These are phyloP conservation scores for Ramaria rubella DNA, from an alignment of 768 basidiomycete genomes.

Conservation along the genomic window DNA sequence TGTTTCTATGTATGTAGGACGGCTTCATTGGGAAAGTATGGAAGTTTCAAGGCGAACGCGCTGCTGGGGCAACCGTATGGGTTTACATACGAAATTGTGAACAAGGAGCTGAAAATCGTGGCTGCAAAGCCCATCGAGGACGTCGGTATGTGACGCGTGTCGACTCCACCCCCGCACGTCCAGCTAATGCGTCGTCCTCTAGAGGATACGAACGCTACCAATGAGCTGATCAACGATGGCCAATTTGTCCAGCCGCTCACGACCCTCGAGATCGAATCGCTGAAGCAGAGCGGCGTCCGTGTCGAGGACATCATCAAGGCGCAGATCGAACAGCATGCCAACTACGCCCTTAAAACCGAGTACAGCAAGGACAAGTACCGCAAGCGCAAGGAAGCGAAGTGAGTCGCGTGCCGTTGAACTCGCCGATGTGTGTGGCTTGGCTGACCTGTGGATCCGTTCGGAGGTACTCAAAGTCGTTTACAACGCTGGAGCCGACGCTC, in stretches of 20 bases:
- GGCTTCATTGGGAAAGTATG: slow-evolving; percentile 76
- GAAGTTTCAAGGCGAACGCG: slow-evolving; percentile 71
- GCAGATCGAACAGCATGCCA: slow-evolving; percentile 90
- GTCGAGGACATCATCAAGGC: slow-evolving; percentile 92
- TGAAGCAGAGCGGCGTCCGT: slow-evolving; percentile 78
- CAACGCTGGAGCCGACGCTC: slow-evolving; percentile 80
- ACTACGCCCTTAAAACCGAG: slow-evolving; percentile 91
- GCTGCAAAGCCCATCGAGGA: slow-evolving; percentile 66
- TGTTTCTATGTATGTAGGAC: slow-evolving; percentile 38
- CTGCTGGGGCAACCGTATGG: slow-evolving; percentile 83
- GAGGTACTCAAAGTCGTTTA: slow-evolving; percentile 84
- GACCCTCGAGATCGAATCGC: slow-evolving; percentile 70
- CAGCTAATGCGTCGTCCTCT: not conserved
- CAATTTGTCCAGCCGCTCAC: slow-evolving; percentile 80
- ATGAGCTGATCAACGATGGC: slow-evolving; percentile 90
- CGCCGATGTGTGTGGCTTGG: not conserved
- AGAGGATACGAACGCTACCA: slow-evolving; percentile 98
- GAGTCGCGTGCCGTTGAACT: slow-evolving; percentile 21
- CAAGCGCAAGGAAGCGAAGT: slow-evolving; percentile 97
- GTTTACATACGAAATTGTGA: slow-evolving; percentile 77
- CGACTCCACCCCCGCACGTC: too few relatives aligned
- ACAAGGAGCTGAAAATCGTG: slow-evolving; percentile 58
- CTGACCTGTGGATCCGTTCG: not conserved
- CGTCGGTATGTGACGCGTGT: slow-evolving; percentile 51
- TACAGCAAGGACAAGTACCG: slow-evolving; percentile 99